These are phyloP conservation scores for Coemansia sp. DNA, from an alignment of 192 early-diverging fungal species.

Conservation along the genomic window DNA sequence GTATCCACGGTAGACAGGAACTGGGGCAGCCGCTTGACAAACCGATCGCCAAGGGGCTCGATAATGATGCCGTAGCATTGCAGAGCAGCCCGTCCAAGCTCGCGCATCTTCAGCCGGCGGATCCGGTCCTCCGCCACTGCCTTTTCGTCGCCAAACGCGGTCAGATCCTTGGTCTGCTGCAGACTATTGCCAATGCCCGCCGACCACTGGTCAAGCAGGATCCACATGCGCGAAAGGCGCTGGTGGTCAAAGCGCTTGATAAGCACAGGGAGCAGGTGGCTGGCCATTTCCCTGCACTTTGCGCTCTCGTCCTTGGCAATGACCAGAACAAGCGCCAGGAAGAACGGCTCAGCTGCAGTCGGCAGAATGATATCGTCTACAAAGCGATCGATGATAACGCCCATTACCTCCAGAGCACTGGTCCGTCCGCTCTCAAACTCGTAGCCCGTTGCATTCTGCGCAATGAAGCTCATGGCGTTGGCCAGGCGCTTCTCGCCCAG, in stretches of 20 bases:
- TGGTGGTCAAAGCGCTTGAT: slow-evolving; percentile 62
- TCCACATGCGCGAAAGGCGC: slow-evolving; percentile 63
- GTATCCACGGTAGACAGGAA: slow-evolving; percentile 56
- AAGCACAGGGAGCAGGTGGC: slow-evolving; percentile 67
- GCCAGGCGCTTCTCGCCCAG: slow-evolving; percentile 76
- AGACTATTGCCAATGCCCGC: slow-evolving; percentile 27
- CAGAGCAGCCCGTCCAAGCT: slow-evolving; percentile 73
- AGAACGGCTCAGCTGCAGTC: slow-evolving; percentile 78
- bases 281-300: slow-evolving; percentile 89
- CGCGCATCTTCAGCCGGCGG: slow-evolving; percentile 47
- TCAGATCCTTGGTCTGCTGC: not conserved
- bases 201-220: slow-evolving; percentile 79
- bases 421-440: slow-evolving; percentile 88
- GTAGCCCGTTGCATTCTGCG: slow-evolving; percentile 85
- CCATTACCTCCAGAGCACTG: slow-evolving; percentile 87
- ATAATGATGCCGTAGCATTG: slow-evolving; percentile 85
- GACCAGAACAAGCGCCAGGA: slow-evolving; percentile 79
- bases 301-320: slow-evolving; percentile 91
- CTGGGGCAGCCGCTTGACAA: slow-evolving; percentile 55
- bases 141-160: slow-evolving; percentile 4
- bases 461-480: slow-evolving; percentile 84
- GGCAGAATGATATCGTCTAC: slow-evolving; percentile 69
- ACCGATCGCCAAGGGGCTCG: slow-evolving; percentile 70
- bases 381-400: slow-evolving; percentile 78
- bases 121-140: slow-evolving; percentile 6